Base-by-base conservation (phyloP, 2,329 filamentous ascomycete species). In the Diaporthe vexans region DNA sequence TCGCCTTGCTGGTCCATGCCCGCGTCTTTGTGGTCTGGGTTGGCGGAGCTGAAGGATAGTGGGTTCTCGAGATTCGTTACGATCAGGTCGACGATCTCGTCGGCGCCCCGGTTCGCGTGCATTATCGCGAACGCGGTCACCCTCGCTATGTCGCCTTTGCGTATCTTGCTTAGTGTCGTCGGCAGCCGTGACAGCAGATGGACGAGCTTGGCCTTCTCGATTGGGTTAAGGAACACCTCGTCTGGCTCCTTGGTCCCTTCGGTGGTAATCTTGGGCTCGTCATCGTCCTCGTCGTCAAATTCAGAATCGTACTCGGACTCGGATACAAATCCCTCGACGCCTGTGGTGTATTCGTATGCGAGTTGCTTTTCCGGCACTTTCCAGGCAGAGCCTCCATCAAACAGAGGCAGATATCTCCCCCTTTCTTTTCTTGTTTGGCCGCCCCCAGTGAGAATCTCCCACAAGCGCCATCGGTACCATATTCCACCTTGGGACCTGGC, bases 391-490 rank as follows among this genome's bases (percentile, higher is more conserved):
- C 91, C 91, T 10, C 91, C 91, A 78, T 97, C 94, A 76, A 97
- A 97, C 0, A 97, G 84, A 1, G 90, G 88, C 26, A 93, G 78
- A 72, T 90, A 91, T 77, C 88, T 90, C 58, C 85, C 85, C 77
- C 87, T 85, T 4, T 85, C 84, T 19, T 81, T 81, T 21, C 82
- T 83, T 4, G 85, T 80, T 56, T 88, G 85, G 17, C 54, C 74
- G 1, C 88, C 87, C 6, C 92, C 92, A 0, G 94, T 95, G n/a
- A 96, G 86, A 11, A 96, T 88, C 78, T 97, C 92, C 94, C 95
- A 98, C 58, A 98, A 81, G 58, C 94, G 91, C 94, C 95, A 98
- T 57, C 97, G 92, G 82, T 98, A 98, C 89, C 95, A 99, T 21
- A 97, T 90, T 21, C 93, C 96, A 35, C 91, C 95, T 76, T 89